These are phyloP conservation scores for Gryganskiella cystojenkinii DNA, from an alignment of 192 early-diverging fungal genomes.

Conservation along the genomic window DNA sequence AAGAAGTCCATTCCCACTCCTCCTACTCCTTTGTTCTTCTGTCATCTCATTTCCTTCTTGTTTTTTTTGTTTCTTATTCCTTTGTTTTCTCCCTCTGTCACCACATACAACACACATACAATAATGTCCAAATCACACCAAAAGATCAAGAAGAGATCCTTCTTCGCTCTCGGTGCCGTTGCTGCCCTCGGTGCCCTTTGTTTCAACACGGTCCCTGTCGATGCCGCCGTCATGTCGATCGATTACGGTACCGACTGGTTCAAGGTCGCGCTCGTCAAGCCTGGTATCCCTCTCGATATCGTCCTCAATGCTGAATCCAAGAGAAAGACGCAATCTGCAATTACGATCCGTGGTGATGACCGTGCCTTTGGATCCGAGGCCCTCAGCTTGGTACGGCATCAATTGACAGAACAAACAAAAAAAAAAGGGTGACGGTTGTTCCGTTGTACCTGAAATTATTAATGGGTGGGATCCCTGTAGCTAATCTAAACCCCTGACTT, in stretches of 20 bases:
- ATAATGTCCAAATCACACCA: neutral
- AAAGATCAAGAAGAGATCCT: slow-evolving; percentile 47
- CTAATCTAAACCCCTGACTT: no score
- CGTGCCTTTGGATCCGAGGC: slow-evolving; percentile 93
- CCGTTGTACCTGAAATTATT: no score
- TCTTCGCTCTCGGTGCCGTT: slow-evolving; percentile 39
- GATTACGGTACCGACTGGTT: slow-evolving; percentile 99
- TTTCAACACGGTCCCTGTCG: slow-evolving; percentile 29
- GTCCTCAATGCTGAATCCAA: slow-evolving; percentile 97
- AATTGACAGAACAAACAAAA: neutral
- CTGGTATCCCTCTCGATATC: slow-evolving; percentile 90
- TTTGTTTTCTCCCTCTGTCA: neutral
- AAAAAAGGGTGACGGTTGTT: neutral
- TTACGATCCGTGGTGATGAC: slow-evolving; percentile 83
- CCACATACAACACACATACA: slow-evolving; percentile 1
- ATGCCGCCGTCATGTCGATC: slow-evolving; percentile 90
- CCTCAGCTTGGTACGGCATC: slow-evolving; percentile 68
- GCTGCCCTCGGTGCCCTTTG: slow-evolving; percentile 50
- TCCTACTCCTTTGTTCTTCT: no score
- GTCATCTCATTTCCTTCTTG: neutral
- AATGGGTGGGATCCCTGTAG: no score
- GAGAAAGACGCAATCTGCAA: slow-evolving; percentile 88
- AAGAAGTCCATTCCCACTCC: no score
- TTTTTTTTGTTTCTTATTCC: slow-evolving; percentile 3
- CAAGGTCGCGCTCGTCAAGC: slow-evolving; percentile 93